Base-by-base conservation (phyloP, 2,329 filamentous ascomycete genomes). In the Xylogone sp. region DNA sequence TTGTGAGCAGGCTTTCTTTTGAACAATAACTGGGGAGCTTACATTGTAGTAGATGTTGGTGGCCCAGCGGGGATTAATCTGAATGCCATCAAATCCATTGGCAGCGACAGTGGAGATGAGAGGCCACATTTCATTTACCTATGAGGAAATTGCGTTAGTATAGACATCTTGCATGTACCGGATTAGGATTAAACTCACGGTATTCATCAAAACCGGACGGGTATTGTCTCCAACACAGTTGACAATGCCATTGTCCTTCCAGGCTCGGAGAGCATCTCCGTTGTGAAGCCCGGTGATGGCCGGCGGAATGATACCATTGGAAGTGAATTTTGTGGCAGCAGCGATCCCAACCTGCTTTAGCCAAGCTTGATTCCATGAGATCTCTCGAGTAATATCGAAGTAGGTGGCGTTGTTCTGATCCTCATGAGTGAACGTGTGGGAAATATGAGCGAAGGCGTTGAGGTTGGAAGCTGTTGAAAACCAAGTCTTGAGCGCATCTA, bases 221-320 rank as follows among this genome's bases (percentile, higher is more conserved):
- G 81, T 84, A 67, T 84, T 85, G 63, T 85, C 82, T 34, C 82
- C 82, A n/a, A 85, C 80, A 47, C 79, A 81, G 57, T 79, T 76
- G 18, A 64, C 70, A 56, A 84, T 78, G n/a, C 81, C 80, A 52
- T 79, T 79, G 43, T 82, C 78, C 59, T 71, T 70, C 79, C 79
- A 85, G 6, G 79, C 82, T 48, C 68, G 67, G 45, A 85, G 75
- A 10, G 75, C 81, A 64, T 85, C 82, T n/a, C 78, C 81, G 57
- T 85, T 85, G 68, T 84, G 79, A 21, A 84, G 62, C 46, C 82
- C 82, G 1, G 82, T 85, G 54, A 85, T 85, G 31, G 80, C 81
- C 1, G 82, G 82, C 2, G 82, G 82, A 52, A 85, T 81, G 48
- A 85, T 72, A 24, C 81, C 81, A 39, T 75, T 72, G 2, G 68